phyloP scores from a whole-genome alignment of 1,284 basidiomycete genomes.

The Pseudozyma hubeiensis region DNA sequence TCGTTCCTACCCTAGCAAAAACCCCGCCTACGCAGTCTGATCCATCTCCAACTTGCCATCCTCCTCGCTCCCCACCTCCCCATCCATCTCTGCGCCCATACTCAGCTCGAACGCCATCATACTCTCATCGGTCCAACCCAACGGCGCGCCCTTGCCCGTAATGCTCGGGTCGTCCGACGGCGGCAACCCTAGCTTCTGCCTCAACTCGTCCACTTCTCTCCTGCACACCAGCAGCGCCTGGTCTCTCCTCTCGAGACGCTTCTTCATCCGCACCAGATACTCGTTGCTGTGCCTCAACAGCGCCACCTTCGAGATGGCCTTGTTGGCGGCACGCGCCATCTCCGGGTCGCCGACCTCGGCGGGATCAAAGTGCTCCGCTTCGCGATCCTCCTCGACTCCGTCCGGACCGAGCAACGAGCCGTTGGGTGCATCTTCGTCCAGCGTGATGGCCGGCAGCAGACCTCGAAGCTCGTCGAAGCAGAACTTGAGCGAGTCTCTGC shows the following conservation, averaged over 20 bases:
- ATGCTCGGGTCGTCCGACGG: conserved; percentile 34
- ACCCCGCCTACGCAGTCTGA: conserved; percentile 19
- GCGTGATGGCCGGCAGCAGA: conserved; percentile 76
- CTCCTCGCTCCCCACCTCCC: neutral
- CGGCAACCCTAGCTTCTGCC: conserved; percentile 69
- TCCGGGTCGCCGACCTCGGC: conserved; percentile 48
- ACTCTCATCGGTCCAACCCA: conserved; percentile 24
- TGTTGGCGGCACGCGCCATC: conserved; percentile 68
- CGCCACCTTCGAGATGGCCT: conserved; percentile 94
- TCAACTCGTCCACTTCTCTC: conserved; percentile 77
- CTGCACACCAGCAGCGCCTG: conserved; percentile 80
- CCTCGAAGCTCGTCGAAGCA: conserved; percentile 93
- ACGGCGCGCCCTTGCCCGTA: conserved; percentile 28
- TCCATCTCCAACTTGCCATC: conserved; percentile 17
- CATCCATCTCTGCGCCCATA: neutral
- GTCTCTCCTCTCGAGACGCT: conserved; percentile 84
- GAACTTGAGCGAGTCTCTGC: conserved; percentile 92
- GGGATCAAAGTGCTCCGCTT: conserved; percentile 58
- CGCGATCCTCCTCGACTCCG: conserved; percentile 57
- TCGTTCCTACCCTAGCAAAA: no score
- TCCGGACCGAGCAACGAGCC: conserved; percentile 65
- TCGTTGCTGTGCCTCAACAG: conserved; percentile 89
- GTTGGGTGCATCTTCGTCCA: conserved; percentile 64
- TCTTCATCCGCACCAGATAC: conserved; percentile 81
- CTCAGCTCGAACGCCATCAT: conserved; percentile 1